Evolutionary conservation across 805 yeast species (phyloP).

Genomic region (Yarrowia osloensis): DNA sequence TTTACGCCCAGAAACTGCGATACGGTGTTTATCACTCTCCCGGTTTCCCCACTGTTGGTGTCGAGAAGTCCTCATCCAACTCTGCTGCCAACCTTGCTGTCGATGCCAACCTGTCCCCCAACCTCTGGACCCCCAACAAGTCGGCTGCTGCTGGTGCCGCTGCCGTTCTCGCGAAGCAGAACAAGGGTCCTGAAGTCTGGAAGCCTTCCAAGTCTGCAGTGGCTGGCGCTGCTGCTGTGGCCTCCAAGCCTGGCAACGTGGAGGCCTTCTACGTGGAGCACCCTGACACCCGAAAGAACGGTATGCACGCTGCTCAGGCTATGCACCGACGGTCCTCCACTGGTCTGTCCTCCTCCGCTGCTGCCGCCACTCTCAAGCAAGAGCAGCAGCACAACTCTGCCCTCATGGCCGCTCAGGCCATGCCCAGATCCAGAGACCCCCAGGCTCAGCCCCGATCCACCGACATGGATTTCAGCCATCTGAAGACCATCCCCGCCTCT

Average conservation of each 20-base stretch:
- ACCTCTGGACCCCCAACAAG: constrained; percentile 42
- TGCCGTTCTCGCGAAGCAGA: constrained; percentile 42
- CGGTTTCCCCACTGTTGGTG: constrained; percentile 45
- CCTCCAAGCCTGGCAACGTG: constrained; percentile 29
- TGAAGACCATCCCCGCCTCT: constrained; percentile 18
- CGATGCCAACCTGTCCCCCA: constrained; percentile 40
- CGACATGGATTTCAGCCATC: constrained; percentile 17
- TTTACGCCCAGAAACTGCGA: constrained; percentile 41
- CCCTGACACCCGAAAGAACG: constrained; percentile 30
- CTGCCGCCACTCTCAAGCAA: constrained; percentile 37
- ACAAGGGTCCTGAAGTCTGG: constrained; percentile 43
- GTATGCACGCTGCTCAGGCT: constrained; percentile 26
- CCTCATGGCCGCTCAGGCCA: constrained; percentile 27
- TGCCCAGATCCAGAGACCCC: constrained; percentile 28
- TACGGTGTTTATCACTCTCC: constrained; percentile 43
- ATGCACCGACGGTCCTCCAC: constrained; percentile 32
- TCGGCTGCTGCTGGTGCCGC: constrained; percentile 43
- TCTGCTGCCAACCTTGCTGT: constrained; percentile 44
- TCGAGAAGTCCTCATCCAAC: constrained; percentile 40
- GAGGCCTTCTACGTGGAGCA: constrained; percentile 31
- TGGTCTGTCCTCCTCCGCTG: constrained; percentile 39
- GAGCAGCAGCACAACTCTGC: constrained; percentile 28
- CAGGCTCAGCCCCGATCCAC: constrained; percentile 23
- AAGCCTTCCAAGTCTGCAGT: constrained; percentile 35
- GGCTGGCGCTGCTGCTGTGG: constrained; percentile 22